These are phyloP conservation scores for Bruguiera gymnorhiza DNA, from an alignment of 345 rosid genomes.

Conservation along the genomic window DNA sequence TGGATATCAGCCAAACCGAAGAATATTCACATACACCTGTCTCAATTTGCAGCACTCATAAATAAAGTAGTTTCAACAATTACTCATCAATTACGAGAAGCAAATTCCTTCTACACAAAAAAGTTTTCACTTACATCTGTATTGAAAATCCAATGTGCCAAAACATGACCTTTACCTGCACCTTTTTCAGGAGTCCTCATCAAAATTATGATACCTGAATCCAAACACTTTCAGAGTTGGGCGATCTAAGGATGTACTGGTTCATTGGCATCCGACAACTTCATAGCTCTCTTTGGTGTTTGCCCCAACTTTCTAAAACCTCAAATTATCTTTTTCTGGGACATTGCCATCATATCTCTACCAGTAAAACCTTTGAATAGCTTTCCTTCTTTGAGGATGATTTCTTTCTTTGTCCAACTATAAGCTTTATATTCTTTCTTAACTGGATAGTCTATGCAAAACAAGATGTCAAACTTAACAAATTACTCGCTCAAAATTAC, in stretches of 20 bases:
- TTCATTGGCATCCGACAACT: slow-evolving; percentile 59
- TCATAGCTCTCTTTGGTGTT: slow-evolving; percentile 44
- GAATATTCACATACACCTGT: slow-evolving; percentile 11
- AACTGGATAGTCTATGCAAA: slow-evolving; percentile 69
- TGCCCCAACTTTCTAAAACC: slow-evolving; percentile 60
- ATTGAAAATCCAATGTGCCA: slow-evolving; percentile 32
- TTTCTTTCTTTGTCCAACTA: slow-evolving; percentile 74
- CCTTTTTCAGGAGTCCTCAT: slow-evolving; percentile 44
- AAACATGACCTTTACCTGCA: slow-evolving; percentile 56
- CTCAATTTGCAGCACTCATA: neutral
- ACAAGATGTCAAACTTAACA: slow-evolving; percentile 55
- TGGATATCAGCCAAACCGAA: neutral
- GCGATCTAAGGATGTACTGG: slow-evolving; percentile 50
- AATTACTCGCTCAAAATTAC: slow-evolving; percentile 24
- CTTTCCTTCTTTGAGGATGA: slow-evolving; percentile 63
- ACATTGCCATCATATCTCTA: slow-evolving; percentile 59
- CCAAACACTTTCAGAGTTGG: slow-evolving; percentile 43
- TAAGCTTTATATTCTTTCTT: slow-evolving; percentile 67
- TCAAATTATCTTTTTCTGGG: slow-evolving; percentile 52
- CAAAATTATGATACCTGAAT: slow-evolving; percentile 48
- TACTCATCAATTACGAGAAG: neutral
- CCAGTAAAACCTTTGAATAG: slow-evolving; percentile 57
- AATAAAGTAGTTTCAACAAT: slow-evolving; percentile 1
- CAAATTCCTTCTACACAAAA: neutral
- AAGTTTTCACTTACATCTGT: slow-evolving; percentile 26